Conservation (phyloP, 169 alveolate genomes). For the Plasmodium berghei region DNA sequence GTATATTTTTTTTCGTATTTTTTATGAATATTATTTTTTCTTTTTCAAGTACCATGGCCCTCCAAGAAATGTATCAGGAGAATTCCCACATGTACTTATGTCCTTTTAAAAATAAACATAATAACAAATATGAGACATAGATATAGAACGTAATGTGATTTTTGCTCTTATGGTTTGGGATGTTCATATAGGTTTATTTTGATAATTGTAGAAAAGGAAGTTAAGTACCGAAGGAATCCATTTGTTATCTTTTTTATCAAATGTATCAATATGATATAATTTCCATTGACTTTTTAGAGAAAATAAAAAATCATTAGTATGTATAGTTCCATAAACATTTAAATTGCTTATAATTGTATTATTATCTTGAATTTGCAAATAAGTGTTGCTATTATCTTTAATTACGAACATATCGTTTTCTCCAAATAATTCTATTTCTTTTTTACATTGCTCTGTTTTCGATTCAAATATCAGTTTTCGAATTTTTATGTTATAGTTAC, state of each 20-base stretch:
- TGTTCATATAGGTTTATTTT: too few species aligned
- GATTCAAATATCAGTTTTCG: conserved; percentile 30
- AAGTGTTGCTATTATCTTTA: conserved; percentile 15
- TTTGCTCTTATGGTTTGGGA: too few species aligned
- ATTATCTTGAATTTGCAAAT: conserved; percentile 38
- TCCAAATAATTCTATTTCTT: conserved; percentile 11
- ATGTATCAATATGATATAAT: conserved; percentile 37
- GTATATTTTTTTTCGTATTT: neutral
- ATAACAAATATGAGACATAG: neutral
- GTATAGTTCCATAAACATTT: conserved; percentile 52
- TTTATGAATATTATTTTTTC: conserved; percentile 3
- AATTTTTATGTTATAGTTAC: conserved; percentile 51
- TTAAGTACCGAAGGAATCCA: conserved; percentile 59
- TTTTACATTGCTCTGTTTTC: conserved; percentile 17
- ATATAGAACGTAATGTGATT: too few species aligned
- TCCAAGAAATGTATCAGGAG: conserved; percentile 68
- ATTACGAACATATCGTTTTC: conserved; percentile 21
- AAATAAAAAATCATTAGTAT: conserved; percentile 42
- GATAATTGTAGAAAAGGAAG: too few species aligned
- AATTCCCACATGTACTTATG: conserved; percentile 52
- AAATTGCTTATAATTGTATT: conserved; percentile 31
- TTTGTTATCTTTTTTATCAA: conserved; percentile 34
- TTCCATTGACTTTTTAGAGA: conserved; percentile 45
- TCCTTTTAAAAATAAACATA: conserved; percentile 21
- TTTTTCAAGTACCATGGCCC: conserved; percentile 60